Base-by-base conservation (phyloP, 2,329 filamentous ascomycete genomes). In the Venturia pyrina region DNA sequence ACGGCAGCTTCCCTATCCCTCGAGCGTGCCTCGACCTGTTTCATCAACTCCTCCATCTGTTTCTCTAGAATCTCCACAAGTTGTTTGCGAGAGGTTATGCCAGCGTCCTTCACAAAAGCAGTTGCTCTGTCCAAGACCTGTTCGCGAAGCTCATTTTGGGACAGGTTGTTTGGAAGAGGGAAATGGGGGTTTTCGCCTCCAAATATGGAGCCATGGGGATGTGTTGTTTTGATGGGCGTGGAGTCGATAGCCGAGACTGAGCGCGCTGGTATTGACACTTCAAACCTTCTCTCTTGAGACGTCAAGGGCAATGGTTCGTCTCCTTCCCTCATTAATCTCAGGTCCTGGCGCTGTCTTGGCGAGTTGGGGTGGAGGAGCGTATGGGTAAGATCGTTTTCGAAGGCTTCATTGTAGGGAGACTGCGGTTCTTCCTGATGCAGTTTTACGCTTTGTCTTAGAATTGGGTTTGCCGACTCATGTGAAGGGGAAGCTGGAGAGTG, bases 161-260 rank as follows among this genome's bases (percentile, higher is more conserved):
- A 59, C 11, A 59, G 53, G 17, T 37, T 37, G 13, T 28, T 17
- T 6, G 21, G 5, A 15, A 44, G 34, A 32, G 48, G 28, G n/a
- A 53, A 37, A 46, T 44, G 19, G 13, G 63, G 63, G 17, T 59
- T 59, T 3, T 24, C 21, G 19, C 48, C 63, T 17, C 53, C 48
- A 32, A 95, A 59, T 32, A 57, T 65, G 28, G 63, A 65, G 17
- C 63, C 63, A 34, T 44, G 61, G 4, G 28, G 34, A n/a, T 56
- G 65, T 32, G 41, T 64, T n/a, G 44, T 44, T n/a, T 32, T 65
- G n/a, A 43, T 17, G 21, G 8, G 13, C 59, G 40, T 63, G 40
- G 21, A n/a, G 21, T 34, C 53, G 32, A n/a, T 37, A 11, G 13
- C 53, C 1, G 28, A 19, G 2, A 19, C 28, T 59, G 53, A n/a